Conservation (phyloP, 1,284 basidiomycete genomes). For the Rhodotorula sp. region DNA sequence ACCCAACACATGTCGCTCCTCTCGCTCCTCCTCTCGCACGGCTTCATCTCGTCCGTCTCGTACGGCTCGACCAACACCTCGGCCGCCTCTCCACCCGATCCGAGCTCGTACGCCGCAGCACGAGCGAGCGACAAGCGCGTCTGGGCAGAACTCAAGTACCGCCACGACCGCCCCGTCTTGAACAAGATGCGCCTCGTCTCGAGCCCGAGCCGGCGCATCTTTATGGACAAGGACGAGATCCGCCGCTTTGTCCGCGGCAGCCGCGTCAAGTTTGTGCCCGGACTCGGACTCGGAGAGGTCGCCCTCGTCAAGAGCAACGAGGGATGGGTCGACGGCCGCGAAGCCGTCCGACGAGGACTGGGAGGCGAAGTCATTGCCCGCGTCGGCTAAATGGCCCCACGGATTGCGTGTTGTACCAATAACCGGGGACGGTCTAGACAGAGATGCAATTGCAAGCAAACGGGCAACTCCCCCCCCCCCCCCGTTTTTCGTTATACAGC, state of each 20-base stretch:
- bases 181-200: slow-evolving; percentile 68
- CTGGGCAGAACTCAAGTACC: slow-evolving; percentile 87
- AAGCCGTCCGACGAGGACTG: slow-evolving; percentile 49
- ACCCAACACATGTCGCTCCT: slow-evolving; percentile 79
- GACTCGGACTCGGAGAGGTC: slow-evolving; percentile 79
- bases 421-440: too few relatives aligned
- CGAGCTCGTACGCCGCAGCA: slow-evolving; percentile 60
- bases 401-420: too few relatives aligned
- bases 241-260: slow-evolving; percentile 60
- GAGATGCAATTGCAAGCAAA: too few relatives aligned
- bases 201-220: slow-evolving; percentile 69
- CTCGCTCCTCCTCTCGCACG: slow-evolving; percentile 77
- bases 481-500: not conserved
- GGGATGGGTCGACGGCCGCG: slow-evolving; percentile 51
- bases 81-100: slow-evolving; percentile 45
- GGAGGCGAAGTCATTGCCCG: slow-evolving; percentile 51
- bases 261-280: slow-evolving; percentile 64
- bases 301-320: slow-evolving; percentile 66
- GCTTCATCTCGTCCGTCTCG: slow-evolving; percentile 75
- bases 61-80: slow-evolving; percentile 71
- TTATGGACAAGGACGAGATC: slow-evolving; percentile 70
- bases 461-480: not conserved
- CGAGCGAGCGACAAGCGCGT: slow-evolving; percentile 55
- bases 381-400: slow-evolving; percentile 21
- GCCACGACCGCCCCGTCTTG: slow-evolving; percentile 77